Percentiles rank a stretch among this genome's conserved stretches.
Evolutionary conservation across 2,329 filamentous ascomycete genomes (phyloP).

Genomic region (Colletotrichum abscissum): DNA sequence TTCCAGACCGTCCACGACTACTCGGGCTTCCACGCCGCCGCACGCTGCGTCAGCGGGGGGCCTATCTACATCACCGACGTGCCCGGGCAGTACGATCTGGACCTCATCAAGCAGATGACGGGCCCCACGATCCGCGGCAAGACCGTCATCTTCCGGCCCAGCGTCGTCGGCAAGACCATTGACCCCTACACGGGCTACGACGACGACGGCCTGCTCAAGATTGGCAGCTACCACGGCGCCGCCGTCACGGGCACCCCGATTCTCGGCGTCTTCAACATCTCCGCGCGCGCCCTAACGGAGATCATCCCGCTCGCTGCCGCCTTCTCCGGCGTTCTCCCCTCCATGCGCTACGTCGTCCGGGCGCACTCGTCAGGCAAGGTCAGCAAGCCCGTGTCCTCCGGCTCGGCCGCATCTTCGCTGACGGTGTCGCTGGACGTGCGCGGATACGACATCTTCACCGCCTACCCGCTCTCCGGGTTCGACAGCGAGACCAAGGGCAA

Average conservation of each 20-base stretch:
- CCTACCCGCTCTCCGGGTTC: conserved; percentile 74
- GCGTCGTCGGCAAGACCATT: conserved; percentile 76
- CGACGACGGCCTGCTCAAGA: conserved; percentile 78
- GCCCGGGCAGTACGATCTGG: conserved; percentile 82
- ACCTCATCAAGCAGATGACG: conserved; percentile 84
- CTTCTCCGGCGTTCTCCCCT: conserved; percentile 76
- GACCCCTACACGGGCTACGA: conserved; percentile 82
- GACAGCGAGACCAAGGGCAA: conserved; percentile 51
- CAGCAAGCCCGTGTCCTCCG: conserved; percentile 60
- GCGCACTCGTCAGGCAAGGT: conserved; percentile 76
- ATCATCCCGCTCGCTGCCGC: conserved; percentile 73
- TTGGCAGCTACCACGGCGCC: conserved; percentile 80
- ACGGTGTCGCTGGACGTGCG: conserved; percentile 70
- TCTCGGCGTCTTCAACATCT: conserved; percentile 87
- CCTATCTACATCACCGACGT: conserved; percentile 95
- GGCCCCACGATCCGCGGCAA: conserved; percentile 77
- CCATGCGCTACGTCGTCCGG: conserved; percentile 75
- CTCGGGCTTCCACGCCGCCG: conserved; percentile 88
- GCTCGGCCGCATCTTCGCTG: conserved; percentile 62
- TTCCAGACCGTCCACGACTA: conserved; percentile 75
- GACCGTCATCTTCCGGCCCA: conserved; percentile 85
- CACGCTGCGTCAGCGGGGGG: conserved; percentile 88
- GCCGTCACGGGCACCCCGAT: conserved; percentile 78
- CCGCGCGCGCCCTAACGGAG: conserved; percentile 70
- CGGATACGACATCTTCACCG: conserved; percentile 85